Evolutionary conservation across 805 yeast genomes (phyloP).

Genomic region (Ogataea glucozyma): DNA sequence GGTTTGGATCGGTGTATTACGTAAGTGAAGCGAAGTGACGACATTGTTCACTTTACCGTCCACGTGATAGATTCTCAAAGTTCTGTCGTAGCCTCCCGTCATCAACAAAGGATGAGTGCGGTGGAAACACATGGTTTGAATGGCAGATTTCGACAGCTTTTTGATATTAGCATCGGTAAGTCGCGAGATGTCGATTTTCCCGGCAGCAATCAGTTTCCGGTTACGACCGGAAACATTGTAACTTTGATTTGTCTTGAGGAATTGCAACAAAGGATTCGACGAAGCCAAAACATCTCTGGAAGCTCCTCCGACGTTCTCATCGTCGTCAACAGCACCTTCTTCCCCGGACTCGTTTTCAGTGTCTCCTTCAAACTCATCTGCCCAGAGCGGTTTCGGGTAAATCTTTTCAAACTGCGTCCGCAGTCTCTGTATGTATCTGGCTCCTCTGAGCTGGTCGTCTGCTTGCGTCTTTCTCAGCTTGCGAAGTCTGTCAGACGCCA

Average conservation of each 20-base stretch:
- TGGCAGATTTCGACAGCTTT: constrained; percentile 69
- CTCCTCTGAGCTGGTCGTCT: constrained; percentile 38
- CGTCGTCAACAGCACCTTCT: constrained; percentile 15
- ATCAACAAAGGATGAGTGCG: constrained; percentile 77
- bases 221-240: constrained; percentile 32
- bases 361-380: constrained; percentile 54
- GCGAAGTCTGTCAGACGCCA: constrained; percentile 56
- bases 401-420: constrained; percentile 65
- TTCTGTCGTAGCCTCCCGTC: constrained; percentile 91
- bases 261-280: constrained; percentile 36
- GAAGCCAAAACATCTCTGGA: constrained; percentile 26
- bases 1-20: constrained; percentile 76
- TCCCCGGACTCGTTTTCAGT: constrained; percentile 40
- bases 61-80: constrained; percentile 81
- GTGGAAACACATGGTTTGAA: constrained; percentile 87
- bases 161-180: constrained; percentile 82
- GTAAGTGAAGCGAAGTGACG: constrained; percentile 78
- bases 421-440: constrained; percentile 37
- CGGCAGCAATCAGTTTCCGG: constrained; percentile 64
- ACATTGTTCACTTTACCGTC: constrained; percentile 84
- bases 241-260: constrained; percentile 35
- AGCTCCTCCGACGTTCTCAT: constrained; percentile 11
- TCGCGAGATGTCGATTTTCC: constrained; percentile 72
- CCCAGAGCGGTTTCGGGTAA: constrained; percentile 89
- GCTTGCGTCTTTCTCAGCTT: constrained; percentile 65